These are phyloP conservation scores for Melastoma candidum DNA, from an alignment of 441 rosid species.

Conservation along the genomic window DNA sequence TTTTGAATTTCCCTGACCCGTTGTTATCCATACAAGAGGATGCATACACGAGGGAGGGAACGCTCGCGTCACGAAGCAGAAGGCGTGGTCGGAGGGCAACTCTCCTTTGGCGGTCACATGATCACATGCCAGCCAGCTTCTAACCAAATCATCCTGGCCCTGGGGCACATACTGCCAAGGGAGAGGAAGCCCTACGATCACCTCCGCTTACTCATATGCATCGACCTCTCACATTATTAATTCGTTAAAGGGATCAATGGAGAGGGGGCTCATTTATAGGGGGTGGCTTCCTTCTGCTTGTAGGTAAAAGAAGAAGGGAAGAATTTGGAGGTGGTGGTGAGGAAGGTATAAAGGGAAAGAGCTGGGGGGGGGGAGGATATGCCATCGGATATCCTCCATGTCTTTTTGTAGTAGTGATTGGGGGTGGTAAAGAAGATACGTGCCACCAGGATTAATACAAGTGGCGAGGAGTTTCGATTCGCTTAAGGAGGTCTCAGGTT, in stretches of 20 bases:
- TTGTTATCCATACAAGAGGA: too few species aligned
- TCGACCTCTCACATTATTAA: too few species aligned
- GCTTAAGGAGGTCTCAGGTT: too few species aligned
- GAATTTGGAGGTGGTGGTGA: neutral
- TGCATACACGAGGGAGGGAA: too few species aligned
- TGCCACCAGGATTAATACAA: too few species aligned
- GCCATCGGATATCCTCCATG: slow-evolving; percentile 22
- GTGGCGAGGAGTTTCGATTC: too few species aligned
- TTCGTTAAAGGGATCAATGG: too few species aligned
- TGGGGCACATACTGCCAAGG: slow-evolving; percentile 39
- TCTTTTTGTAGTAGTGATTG: too few species aligned
- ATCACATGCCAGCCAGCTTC: neutral
- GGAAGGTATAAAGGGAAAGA: neutral
- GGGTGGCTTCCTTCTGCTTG: neutral
- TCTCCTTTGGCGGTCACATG: slow-evolving; percentile 66
- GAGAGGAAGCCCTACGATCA: slow-evolving; percentile 53
- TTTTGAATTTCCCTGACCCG: too few species aligned
- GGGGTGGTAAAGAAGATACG: too few species aligned
- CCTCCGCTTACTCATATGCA: slow-evolving; percentile 29
- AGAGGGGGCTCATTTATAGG: neutral
- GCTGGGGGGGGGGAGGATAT: slow-evolving; percentile 14
- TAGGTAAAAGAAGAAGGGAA: too few species aligned
- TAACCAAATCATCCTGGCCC: neutral
- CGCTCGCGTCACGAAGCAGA: slow-evolving; percentile 26
- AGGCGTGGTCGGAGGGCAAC: slow-evolving; percentile 63